Evolutionary conservation across 305 asterid species (phyloP), one percentile per base, ranked within the genome.

Genomic region (Salvia sclarea): DNA sequence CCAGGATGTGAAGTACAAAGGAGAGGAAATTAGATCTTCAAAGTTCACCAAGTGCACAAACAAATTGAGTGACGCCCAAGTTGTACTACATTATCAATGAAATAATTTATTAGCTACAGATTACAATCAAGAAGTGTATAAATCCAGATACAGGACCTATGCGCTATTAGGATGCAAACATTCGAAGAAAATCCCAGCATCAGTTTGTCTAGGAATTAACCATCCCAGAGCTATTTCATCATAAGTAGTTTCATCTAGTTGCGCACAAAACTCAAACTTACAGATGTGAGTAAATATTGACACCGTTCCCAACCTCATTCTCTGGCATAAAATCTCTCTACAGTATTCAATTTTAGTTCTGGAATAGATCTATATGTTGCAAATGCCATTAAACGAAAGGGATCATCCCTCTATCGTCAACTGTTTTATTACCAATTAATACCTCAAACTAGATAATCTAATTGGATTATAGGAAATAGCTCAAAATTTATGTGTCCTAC

Each of bases 1-100:
- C 70, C 74, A 76, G 78, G 77, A 75, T 73, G 81, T 58, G 64
- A 48, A 76, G 76, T 70, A 71, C 66, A 25, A 63, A 71, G 58
- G 71, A 66, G 63, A 75, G 54, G 47, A 75, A 25, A 17, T 7
- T 41, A 30, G 60, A 73, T 65, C 80, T 75, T 79, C 67, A 61
- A 63, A 55, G n/a, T 52, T 75, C 40, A 61, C 52, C 58, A 30
- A 45, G 69, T 64, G 57, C 72, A 25, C 48, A 55, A 79, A 70
- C 64, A 66, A 62, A 76, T 54, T 22, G 85, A 79, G 64, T 30
- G 44, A 37, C 62, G 44, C 73, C 76, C 72, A 64, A 69, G 64
- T 50, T 53, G 70, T 68, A 63, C 83, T 79, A 38, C 73, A 73
- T 55, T 50, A 79, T 37, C 52, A 65, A 75, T 61, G 28, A 66